Base-by-base conservation (phyloP, 108 stramenopile species). In the Skeletonema marinoi region DNA sequence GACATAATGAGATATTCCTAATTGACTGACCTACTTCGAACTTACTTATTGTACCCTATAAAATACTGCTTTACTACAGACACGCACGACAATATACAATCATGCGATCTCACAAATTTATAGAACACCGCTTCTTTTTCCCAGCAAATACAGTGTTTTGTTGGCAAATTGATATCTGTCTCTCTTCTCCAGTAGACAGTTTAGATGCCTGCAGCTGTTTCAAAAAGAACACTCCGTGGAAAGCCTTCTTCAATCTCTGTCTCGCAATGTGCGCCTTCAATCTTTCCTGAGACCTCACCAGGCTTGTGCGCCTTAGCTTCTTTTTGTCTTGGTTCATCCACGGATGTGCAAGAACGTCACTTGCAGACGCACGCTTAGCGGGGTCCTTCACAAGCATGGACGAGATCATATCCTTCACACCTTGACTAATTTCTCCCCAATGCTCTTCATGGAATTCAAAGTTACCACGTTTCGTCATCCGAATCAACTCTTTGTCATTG, bases 371-470 rank as follows among this genome's bases (percentile, higher is more conserved):
- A 38, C 96, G 74, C 70, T 96, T 92, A 67, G 93, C 92, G 61
- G 89, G 88, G 58, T 88, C 90, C 82, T 92, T 92, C 31, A 82
- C 85, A 3, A 96, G 82, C 42, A 96, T 74, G 17, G 89, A 88
- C 17, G 86, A 89, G 13, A 96, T 93, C 81, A 96, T 94, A 4
- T 86, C 92, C 92, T 90, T 94, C 68, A 92, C 96, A 62, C 94
- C 93, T 65, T 94, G 91, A n/a, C 88, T 88, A 0, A 96, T 93
- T 64, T 96, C 96, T 14, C 91, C 81, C 64, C 93, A 96, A 33
- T 93, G 76, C 66, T 92, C 92, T 48, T 92, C 89, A n/a, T 91
- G 96, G 75, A 96, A 96, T 32, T 90, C 86, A 71, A 93, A 96
- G 71, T 90, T 88, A 1, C 96, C 96, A 56, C 90, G 88, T 12